phyloP scores from a whole-genome alignment of 2,329 filamentous ascomycete genomes.

The Colletotrichum zoysiae region DNA sequence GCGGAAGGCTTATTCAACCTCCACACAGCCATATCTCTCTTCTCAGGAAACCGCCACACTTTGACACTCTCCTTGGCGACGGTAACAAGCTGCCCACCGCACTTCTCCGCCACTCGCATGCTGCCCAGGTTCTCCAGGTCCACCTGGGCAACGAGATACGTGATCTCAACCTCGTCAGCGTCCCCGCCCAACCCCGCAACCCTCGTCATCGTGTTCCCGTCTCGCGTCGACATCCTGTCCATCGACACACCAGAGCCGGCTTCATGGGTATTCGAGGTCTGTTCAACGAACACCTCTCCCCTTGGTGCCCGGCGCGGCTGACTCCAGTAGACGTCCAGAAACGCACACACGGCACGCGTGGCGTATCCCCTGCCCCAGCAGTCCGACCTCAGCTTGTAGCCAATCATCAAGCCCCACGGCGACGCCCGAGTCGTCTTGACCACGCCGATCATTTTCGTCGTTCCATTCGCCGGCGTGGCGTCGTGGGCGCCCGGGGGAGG shows the following conservation, averaged over 20 bases:
- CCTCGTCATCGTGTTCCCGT: too few species aligned
- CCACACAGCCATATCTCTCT: constrained; percentile 29
- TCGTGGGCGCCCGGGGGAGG: not conserved
- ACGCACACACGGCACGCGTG: constrained; percentile 14
- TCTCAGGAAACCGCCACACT: constrained; percentile 26
- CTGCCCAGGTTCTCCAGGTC: constrained; percentile 15
- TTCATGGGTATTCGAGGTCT: not conserved
- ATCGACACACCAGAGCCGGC: not conserved
- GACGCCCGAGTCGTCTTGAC: constrained; percentile 12
- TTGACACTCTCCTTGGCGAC: constrained; percentile 17
- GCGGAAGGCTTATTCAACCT: constrained; percentile 8
- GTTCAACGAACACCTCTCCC: not conserved
- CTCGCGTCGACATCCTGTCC: not conserved
- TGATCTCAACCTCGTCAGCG: constrained; percentile 3
- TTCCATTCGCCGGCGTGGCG: not conserved
- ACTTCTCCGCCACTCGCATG: constrained; percentile 24
- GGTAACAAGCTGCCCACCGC: constrained; percentile 1
- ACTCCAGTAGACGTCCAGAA: constrained; percentile 26
- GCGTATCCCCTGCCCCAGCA: constrained; percentile 27
- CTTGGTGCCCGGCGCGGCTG: not conserved
- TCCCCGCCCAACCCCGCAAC: not conserved
- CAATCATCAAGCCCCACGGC: not conserved
- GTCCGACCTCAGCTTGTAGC: constrained; percentile 26
- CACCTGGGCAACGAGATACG: constrained; percentile 23
- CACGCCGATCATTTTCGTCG: constrained; percentile 17